Conservation (phyloP, 192 early-diverging fungal species). For the Backusella westeae region DNA sequence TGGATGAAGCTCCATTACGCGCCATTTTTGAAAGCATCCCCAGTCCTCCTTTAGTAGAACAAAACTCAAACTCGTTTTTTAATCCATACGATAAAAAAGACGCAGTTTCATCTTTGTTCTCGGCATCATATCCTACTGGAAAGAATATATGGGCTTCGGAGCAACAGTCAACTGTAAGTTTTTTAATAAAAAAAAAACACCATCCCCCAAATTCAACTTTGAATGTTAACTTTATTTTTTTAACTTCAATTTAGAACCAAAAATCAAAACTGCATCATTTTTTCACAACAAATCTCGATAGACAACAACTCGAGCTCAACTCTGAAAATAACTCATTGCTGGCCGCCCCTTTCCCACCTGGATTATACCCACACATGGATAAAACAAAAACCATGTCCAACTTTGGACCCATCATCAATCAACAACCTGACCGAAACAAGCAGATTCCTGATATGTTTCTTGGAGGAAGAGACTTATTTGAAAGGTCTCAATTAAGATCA, state of each 20-base stretch:
- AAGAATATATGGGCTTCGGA: conserved; percentile 15
- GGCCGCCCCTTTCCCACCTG: background rate
- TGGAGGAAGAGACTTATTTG: conserved; percentile 2
- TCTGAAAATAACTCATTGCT: background rate
- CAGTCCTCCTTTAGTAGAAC: background rate
- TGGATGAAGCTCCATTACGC: background rate
- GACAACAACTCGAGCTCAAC: background rate
- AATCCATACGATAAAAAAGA: background rate
- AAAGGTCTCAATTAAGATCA: conserved; percentile 1
- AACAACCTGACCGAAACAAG: background rate
- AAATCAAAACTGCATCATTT: background rate
- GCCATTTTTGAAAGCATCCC: conserved; percentile 5
- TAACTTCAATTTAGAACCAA: background rate
- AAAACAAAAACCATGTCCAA: background rate
- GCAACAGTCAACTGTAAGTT: background rate
- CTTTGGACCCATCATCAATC: background rate
- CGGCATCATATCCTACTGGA: background rate
- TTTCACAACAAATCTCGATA: background rate
- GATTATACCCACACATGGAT: background rate
- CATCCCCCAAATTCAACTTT: background rate
- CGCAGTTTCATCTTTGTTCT: background rate
- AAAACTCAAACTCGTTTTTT: background rate
- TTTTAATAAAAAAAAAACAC: background rate
- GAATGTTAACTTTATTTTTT: background rate
- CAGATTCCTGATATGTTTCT: conserved; percentile 3